Evolutionary conservation across 2,329 filamentous ascomycete genomes (phyloP).

Genomic region (Dactylellina cionopaga): DNA sequence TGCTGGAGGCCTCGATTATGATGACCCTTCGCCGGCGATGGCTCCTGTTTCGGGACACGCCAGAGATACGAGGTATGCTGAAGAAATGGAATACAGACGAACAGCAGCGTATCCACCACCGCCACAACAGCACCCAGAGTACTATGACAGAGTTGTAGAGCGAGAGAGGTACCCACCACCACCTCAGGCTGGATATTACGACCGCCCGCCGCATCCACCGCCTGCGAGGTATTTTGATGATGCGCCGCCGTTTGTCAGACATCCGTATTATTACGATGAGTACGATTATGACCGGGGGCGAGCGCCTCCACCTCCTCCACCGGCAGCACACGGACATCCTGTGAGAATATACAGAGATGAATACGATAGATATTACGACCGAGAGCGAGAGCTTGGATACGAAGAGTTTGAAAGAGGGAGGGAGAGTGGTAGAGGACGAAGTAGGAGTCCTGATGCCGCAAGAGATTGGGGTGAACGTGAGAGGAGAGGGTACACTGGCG

Average conservation of each 20-base stretch:
- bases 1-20: slow-evolving; percentile 42
- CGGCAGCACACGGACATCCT: background rate
- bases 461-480: slow-evolving; percentile 40
- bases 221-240: slow-evolving; percentile 21
- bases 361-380: slow-evolving; percentile 44
- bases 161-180: slow-evolving; percentile 34
- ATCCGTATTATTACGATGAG: slow-evolving; percentile 42
- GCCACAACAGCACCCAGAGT: slow-evolving; percentile 11
- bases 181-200: slow-evolving; percentile 33
- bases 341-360: slow-evolving; percentile 19
- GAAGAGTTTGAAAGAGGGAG: slow-evolving; percentile 21
- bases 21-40: slow-evolving; percentile 25
- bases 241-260: slow-evolving; percentile 1
- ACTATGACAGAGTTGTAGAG: slow-evolving; percentile 38
- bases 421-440: slow-evolving; percentile 7
- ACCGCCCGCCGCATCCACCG: slow-evolving; percentile 10
- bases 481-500: slow-evolving; percentile 25
- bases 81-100: slow-evolving; percentile 32
- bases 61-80: slow-evolving; percentile 21
- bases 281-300: slow-evolving; percentile 29
- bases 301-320: background rate
- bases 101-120: slow-evolving; percentile 24
- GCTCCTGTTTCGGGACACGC: slow-evolving; percentile 34
- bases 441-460: slow-evolving; percentile 25
- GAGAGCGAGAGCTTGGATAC: slow-evolving; percentile 24